phyloP scores from a whole-genome alignment of 345 rosid genomes.

The Brassica nigra region DNA sequence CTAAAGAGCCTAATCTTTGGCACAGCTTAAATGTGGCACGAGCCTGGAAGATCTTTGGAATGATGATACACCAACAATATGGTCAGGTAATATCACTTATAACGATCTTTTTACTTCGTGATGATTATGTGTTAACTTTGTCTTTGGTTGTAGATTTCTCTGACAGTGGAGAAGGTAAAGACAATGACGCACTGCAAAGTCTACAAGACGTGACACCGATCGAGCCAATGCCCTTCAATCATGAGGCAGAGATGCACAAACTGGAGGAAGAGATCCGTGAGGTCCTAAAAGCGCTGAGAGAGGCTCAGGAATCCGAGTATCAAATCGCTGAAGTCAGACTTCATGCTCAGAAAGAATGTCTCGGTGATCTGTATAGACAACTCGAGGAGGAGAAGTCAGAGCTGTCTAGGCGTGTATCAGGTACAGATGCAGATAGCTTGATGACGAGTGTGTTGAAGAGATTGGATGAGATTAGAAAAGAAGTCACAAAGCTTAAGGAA shows the following conservation, averaged over 20 bases:
- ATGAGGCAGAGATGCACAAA: conserved; percentile 49
- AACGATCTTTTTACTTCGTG: too few species aligned
- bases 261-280: conserved; percentile 64
- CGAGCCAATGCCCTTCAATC: conserved; percentile 46
- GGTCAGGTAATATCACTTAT: conserved; percentile 50
- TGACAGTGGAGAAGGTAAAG: conserved; percentile 42
- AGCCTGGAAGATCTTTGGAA: conserved; percentile 67
- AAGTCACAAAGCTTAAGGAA: conserved; percentile 55
- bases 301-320: conserved; percentile 66
- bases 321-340: conserved; percentile 65
- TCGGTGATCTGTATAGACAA: conserved; percentile 58
- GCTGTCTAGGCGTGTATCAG: conserved; percentile 35
- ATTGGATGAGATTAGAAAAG: conserved; percentile 60
- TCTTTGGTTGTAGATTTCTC: conserved; percentile 42
- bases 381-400: conserved; percentile 69
- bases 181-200: conserved; percentile 33
- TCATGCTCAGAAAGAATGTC: conserved; percentile 58
- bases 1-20: conserved; percentile 19
- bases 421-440: conserved; percentile 41
- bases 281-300: conserved; percentile 57
- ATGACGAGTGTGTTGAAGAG: conserved; percentile 46
- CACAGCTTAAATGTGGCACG: conserved; percentile 75
- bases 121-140: neutral
- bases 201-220: conserved; percentile 38
- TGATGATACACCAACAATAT: conserved; percentile 40